Conservation (phyloP, 2,329 filamentous ascomycete genomes). For the Colletotrichum phormii region DNA sequence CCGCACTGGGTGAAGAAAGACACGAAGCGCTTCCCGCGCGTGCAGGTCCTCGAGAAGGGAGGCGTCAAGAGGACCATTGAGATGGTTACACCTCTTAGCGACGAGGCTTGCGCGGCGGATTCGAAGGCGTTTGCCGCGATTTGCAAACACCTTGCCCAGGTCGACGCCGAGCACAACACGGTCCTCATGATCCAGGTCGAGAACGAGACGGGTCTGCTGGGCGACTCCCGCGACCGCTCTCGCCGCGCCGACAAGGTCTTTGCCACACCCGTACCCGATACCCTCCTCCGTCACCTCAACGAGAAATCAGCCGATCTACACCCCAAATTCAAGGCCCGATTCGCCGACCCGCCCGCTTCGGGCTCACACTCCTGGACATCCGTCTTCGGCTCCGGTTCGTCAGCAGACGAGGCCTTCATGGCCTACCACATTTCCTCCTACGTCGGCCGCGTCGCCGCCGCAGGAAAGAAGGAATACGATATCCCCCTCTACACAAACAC, state of each 20-base stretch:
- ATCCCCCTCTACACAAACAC: slow-evolving; percentile 51
- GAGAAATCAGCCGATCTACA: slow-evolving; percentile 40
- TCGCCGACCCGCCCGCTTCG: slow-evolving; percentile 40
- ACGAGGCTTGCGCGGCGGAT: slow-evolving; percentile 46
- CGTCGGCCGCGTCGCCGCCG: slow-evolving; percentile 48
- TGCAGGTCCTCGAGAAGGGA: slow-evolving; percentile 46
- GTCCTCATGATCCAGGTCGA: slow-evolving; percentile 70
- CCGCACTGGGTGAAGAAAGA: slow-evolving; percentile 51
- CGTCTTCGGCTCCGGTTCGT: slow-evolving; percentile 44
- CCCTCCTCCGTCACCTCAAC: slow-evolving; percentile 43
- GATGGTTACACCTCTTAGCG: slow-evolving; percentile 47
- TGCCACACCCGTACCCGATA: slow-evolving; percentile 43
- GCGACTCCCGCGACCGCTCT: slow-evolving; percentile 62
- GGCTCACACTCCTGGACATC: slow-evolving; percentile 46
- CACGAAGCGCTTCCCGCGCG: slow-evolving; percentile 49
- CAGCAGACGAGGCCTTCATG: slow-evolving; percentile 52
- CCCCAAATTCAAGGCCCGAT: slow-evolving; percentile 44
- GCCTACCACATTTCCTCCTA: slow-evolving; percentile 49
- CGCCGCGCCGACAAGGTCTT: slow-evolving; percentile 55
- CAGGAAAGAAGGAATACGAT: slow-evolving; percentile 47
- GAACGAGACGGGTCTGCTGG: slow-evolving; percentile 64
- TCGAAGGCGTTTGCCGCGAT: slow-evolving; percentile 46
- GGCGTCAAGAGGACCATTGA: slow-evolving; percentile 47
- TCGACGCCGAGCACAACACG: slow-evolving; percentile 59
- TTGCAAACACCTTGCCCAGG: slow-evolving; percentile 49